Percentiles rank a stretch among this genome's conserved stretches.
These are phyloP conservation scores for Helicostylum pulchrum DNA, from an alignment of 192 early-diverging fungal species.

Conservation along the genomic window DNA sequence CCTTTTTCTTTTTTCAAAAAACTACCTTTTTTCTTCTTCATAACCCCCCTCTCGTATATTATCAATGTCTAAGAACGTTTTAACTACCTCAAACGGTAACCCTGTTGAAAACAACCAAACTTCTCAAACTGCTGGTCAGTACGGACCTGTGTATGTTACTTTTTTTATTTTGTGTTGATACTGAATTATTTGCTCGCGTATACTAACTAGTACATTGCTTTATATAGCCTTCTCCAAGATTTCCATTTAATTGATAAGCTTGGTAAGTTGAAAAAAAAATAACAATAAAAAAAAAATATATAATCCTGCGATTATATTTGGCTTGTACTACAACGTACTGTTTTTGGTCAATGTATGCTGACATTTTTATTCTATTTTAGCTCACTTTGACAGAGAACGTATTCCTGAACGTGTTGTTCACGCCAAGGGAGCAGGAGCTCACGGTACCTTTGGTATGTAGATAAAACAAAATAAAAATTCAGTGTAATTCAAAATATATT, in stretches of 20 bases:
- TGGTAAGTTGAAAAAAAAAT: not conserved
- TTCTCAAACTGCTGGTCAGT: constrained; percentile 62
- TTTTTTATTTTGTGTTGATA: too few species aligned
- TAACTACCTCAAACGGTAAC: constrained; percentile 53
- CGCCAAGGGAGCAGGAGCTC: constrained; percentile 81
- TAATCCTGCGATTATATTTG: too few species aligned
- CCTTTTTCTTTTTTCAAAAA: too few species aligned
- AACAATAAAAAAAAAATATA: too few species aligned
- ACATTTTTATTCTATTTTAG: constrained; percentile 6
- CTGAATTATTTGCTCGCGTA: too few species aligned
- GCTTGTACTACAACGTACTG: too few species aligned
- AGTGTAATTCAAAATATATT: too few species aligned
- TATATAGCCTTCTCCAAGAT: constrained; percentile 56
- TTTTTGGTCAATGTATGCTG: not conserved
- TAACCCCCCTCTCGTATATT: too few species aligned
- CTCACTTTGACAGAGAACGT: constrained; percentile 84
- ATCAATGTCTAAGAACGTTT: constrained; percentile 24
- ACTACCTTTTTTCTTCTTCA: too few species aligned
- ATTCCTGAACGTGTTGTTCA: constrained; percentile 87
- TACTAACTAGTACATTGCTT: not conserved
- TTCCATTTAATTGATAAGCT: constrained; percentile 78
- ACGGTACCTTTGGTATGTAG: constrained; percentile 65
- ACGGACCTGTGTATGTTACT: constrained; percentile 47
- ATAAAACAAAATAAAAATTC: not conserved
- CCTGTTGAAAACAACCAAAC: constrained; percentile 77